Evolutionary conservation across 148 eudicot genomes (phyloP), one percentile per base, ranked within the genome.

Genomic region (Talinum fruticosum): DNA sequence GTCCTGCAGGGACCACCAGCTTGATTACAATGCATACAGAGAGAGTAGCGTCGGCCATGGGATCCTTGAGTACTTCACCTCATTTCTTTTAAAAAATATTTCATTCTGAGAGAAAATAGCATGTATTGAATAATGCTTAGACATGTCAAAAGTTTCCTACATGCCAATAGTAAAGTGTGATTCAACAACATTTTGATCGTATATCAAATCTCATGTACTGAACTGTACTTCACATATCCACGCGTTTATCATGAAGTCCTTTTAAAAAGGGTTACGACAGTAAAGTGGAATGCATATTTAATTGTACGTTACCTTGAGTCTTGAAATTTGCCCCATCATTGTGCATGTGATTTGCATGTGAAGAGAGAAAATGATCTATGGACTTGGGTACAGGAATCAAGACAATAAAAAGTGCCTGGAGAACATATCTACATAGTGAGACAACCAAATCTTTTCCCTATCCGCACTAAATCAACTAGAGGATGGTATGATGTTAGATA

Each of bases 31-130:
- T 64, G 97, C 99, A 18, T 93, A 82, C 70, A 86, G 99, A 75
- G 99, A 95, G 87, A 88, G 87, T 78, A 95, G 99, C 88, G 92
- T 95, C 64, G 99, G 99, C 64, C 99, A 95, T 81, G 99, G 99
- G 47, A 90, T 95, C 38, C 87, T 95, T 38, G 97, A 95, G 98
- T 94, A 78, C 71, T 30, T 45, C 13, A 10, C 19, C 73, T 41
- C 66, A 44, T 51, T 59, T 23, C 71, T 71, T 19, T n/a, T 73
- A 62, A 5, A 15, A 49, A 19, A 1, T 8, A 34, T 12, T 0
- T 19, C 3, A 41, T 71, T 18, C 70, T 61, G 37, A 21, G 61
- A 3, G 47, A n/a, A n/a, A n/a, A n/a, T n/a, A n/a, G n/a, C n/a
- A n/a, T n/a, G n/a, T n/a, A n/a, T n/a, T n/a, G n/a, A n/a, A n/a